phyloP scores from a whole-genome alignment of 345 rosid species.

The Hypericum androsaemum region DNA sequence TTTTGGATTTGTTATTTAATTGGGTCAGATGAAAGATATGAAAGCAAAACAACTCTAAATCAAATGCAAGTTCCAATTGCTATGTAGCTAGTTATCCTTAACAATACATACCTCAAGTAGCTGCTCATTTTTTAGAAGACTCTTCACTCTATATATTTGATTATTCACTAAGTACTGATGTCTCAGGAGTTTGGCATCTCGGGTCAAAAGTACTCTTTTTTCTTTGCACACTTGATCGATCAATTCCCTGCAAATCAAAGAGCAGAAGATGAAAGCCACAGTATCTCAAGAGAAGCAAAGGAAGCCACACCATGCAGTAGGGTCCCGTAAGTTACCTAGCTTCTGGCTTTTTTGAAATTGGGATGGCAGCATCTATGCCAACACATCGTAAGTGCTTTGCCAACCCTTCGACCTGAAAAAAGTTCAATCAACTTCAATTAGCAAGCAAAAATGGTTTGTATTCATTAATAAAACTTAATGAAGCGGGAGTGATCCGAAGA shows the following conservation, averaged over 20 bases:
- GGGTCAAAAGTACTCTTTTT: slow-evolving; percentile 70
- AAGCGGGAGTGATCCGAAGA: neutral
- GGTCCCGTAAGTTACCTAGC: slow-evolving; percentile 36
- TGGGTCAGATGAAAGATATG: no score
- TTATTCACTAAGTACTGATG: slow-evolving; percentile 63
- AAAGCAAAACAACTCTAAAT: no score
- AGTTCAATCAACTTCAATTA: slow-evolving; percentile 12
- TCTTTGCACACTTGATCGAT: slow-evolving; percentile 71
- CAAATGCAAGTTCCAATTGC: no score
- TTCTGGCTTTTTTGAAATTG: slow-evolving; percentile 57
- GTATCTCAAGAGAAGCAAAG: neutral
- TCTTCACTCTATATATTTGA: slow-evolving; percentile 72
- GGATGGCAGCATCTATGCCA: slow-evolving; percentile 83
- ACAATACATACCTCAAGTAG: slow-evolving; percentile 58
- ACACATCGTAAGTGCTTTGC: slow-evolving; percentile 94
- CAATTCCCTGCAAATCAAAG: slow-evolving; percentile 40
- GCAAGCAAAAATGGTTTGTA: no score
- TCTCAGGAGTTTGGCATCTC: slow-evolving; percentile 81
- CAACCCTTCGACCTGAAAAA: slow-evolving; percentile 74
- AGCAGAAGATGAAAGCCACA: slow-evolving; percentile 4
- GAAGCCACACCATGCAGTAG: neutral
- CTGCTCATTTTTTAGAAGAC: slow-evolving; percentile 83
- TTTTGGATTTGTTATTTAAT: no score
- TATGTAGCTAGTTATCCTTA: no score
- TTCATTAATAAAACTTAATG: no score